A percentile compares a stretch with the other conserved stretches of the same genome.
These are phyloP conservation scores for Stachybotrys chartarum DNA, from an alignment of 2,329 filamentous ascomycete species.

Conservation along the genomic window DNA sequence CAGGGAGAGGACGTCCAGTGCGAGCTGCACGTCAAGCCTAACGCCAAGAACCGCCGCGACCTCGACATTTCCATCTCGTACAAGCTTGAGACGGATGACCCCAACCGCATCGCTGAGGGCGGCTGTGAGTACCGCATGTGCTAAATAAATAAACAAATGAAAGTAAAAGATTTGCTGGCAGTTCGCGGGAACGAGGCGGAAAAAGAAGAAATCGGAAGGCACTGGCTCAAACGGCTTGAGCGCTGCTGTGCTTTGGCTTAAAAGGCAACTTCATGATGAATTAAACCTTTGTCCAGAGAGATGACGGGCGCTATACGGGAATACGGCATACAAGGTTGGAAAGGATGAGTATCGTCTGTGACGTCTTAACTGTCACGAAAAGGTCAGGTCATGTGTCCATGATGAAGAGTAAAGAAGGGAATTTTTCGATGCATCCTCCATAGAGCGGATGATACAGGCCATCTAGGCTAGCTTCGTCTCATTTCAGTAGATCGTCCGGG, in stretches of 20 bases:
- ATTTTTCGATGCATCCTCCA: neutral
- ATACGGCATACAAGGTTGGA: neutral
- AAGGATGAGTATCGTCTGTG: neutral
- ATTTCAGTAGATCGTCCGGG: neutral
- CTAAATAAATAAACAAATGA: slow-evolving; percentile 25
- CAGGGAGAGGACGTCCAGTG: slow-evolving; percentile 74
- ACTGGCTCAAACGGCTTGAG: neutral
- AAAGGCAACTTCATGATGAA: neutral
- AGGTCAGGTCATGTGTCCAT: neutral
- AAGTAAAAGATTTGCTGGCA: neutral
- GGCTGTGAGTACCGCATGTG: slow-evolving; percentile 75
- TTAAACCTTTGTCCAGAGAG: neutral
- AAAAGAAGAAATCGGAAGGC: too few relatives aligned
- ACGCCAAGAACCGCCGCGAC: slow-evolving; percentile 89
- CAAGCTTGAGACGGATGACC: slow-evolving; percentile 69
- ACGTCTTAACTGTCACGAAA: neutral
- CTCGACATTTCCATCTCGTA: slow-evolving; percentile 87
- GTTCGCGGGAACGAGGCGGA: too few relatives aligned
- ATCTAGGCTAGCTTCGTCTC: neutral
- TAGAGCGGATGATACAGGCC: neutral
- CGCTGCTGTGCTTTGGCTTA: neutral
- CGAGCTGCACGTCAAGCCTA: slow-evolving; percentile 75
- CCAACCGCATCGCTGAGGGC: slow-evolving; percentile 60
- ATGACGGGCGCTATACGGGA: neutral
- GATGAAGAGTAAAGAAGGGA: neutral